Evolutionary conservation across 2,329 filamentous ascomycete species (phyloP).

Genomic region (Verticillium zaregamsianum): DNA sequence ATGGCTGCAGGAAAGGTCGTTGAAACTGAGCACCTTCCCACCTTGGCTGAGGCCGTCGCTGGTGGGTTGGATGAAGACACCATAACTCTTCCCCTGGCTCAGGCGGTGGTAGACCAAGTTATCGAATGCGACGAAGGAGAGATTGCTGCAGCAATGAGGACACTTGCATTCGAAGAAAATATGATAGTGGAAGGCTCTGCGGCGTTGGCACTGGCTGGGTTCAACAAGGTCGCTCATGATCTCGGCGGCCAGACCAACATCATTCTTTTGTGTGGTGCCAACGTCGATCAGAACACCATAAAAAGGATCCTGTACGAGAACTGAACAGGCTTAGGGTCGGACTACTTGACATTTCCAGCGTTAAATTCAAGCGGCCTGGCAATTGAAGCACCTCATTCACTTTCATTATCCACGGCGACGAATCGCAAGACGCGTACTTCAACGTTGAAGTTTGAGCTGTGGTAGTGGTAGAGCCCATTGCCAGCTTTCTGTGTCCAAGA

Average conservation of each 20-base stretch:
- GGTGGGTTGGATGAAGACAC: constrained; percentile 18
- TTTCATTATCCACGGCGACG: no score
- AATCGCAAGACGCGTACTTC: no score
- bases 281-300: constrained; percentile 4
- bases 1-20: constrained; percentile 15
- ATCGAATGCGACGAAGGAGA: constrained; percentile 15
- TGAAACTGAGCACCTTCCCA: constrained; percentile 16
- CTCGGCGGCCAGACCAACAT: constrained; percentile 13
- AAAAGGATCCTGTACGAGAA: constrained; percentile 2
- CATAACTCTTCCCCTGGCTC: constrained; percentile 16
- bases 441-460: no score
- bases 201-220: constrained; percentile 17
- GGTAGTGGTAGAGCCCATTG: no score
- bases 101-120: constrained; percentile 15
- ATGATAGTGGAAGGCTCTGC: constrained; percentile 19
- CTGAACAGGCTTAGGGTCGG: neutral
- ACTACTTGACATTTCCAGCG: neutral
- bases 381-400: no score
- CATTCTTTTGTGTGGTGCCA: constrained; percentile 15
- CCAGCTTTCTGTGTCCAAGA: no score
- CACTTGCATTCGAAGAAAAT: constrained; percentile 16
- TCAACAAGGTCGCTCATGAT: constrained; percentile 9
- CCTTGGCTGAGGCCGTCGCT: constrained; percentile 18
- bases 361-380: neutral
- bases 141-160: constrained; percentile 11